A percentile compares a stretch with the other conserved stretches of the same genome.
Evolutionary conservation across 2,329 filamentous ascomycete species (phyloP).

Genomic region (Nothophoma quercina): DNA sequence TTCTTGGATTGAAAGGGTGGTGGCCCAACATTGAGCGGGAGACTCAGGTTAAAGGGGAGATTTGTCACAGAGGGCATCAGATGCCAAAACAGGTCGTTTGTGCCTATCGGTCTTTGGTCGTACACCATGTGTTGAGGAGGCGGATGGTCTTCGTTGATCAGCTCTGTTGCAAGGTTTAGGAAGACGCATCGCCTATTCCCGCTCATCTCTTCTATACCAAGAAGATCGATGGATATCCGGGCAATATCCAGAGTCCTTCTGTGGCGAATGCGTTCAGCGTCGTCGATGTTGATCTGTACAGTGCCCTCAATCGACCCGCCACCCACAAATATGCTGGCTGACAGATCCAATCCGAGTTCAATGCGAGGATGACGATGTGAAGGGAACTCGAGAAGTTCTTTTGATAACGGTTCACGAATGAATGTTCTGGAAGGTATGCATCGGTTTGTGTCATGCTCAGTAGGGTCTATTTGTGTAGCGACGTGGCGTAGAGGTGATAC

Average conservation of each 20-base stretch:
- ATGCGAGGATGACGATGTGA: conserved; percentile 59
- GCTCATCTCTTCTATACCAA: conserved; percentile 61
- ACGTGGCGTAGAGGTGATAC: conserved; percentile 52
- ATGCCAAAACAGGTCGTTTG: conserved; percentile 57
- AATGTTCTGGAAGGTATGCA: conserved; percentile 59
- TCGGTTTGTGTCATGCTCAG: conserved; percentile 53
- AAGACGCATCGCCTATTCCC: conserved; percentile 58
- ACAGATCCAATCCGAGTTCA: conserved; percentile 58
- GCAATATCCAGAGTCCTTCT: conserved; percentile 57
- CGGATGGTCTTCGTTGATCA: conserved; percentile 59
- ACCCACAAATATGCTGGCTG: conserved; percentile 62
- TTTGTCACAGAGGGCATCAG: conserved; percentile 56
- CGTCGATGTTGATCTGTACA: conserved; percentile 57
- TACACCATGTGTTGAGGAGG: conserved; percentile 61
- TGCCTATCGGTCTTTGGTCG: conserved; percentile 48
- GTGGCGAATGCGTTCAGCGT: conserved; percentile 54
- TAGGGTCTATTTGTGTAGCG: conserved; percentile 51
- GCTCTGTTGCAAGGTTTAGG: conserved; percentile 59
- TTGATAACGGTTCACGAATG: conserved; percentile 55
- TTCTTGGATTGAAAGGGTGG: conserved; percentile 62
- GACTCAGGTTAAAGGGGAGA: conserved; percentile 61
- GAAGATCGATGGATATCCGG: conserved; percentile 59
- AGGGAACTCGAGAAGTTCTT: conserved; percentile 60
- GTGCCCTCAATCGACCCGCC: conserved; percentile 62
- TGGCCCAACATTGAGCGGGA: conserved; percentile 63